Evolutionary conservation across 305 asterid genomes (phyloP), one percentile per base, ranked within the genome.

Genomic region (Nicotiana rustica): DNA sequence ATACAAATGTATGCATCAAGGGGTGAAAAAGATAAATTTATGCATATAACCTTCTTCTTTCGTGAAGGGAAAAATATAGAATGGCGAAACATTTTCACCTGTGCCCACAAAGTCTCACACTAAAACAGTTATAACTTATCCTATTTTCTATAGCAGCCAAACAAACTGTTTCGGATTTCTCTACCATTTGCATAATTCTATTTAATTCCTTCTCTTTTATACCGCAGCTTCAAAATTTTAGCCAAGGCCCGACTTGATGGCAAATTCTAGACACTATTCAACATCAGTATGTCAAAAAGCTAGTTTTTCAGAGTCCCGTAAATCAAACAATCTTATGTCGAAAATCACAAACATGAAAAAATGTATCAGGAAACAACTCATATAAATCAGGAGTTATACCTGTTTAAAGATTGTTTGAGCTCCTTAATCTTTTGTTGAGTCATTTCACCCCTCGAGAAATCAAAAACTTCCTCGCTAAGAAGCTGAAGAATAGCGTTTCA

Each of bases 391-490:
- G 71, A 79, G 64, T 7, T 79, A 52, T 86, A 95, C 99, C 99
- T 97, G 92, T 97, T 95, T 82, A 97, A 69, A 8, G 99, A 95
- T 82, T 93, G 92, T 81, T 97, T 97, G 81, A 97, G 93, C 90
- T 96, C 99, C 87, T 92, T 96, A 77, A 96, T 96, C 94, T 96
- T 96, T 86, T 86, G 99, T 77, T 93, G 99, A 79, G 99, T 97
- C 99, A 97, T 92, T 90, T 95, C 99, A 86, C 99, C 99, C 87
- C 99, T 92, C 56, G 99, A 97, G 93, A 97, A 97, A 89, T 97
- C 99, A 31, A 97, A 97, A 44, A 97, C 99, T 91, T 96, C 99
- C 85, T 96, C 99, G 78, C 99, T 96, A 21, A 96, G 91, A 88
- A 96, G 99, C 99, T 96, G 93, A 57, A 76, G 65, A 52, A 29